Evolutionary conservation across 106 monocot genomes (phyloP), one percentile per base, ranked within the genome.

Genomic region (Phalaenopsis aphrodite): DNA sequence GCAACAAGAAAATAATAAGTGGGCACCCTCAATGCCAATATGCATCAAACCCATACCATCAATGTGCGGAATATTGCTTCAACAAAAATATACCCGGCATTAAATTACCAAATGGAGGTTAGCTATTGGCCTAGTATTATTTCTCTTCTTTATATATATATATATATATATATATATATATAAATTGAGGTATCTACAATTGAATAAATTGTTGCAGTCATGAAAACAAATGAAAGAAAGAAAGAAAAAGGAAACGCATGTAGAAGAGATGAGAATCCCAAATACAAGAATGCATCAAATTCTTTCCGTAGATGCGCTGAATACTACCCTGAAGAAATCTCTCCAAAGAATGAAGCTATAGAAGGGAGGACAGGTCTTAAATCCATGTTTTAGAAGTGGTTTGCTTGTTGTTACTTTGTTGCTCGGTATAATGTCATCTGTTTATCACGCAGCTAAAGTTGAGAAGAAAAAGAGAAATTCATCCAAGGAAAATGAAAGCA

Each of bases 1-100:
- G 41, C 41, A 64, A 57, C 10, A 56, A 30, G 6, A 37, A 52
- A 56, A 77, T 30, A 55, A 38, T 23, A 38, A 71, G 39, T 38
- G 41, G n/a, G 42, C n/a, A 46, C 45, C 9, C 30, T 24, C 23
- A 55, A 3, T 77, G 6, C 6, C 8, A 52, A 15, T 48, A 55
- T 77, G 36, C 77, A 4, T 52, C 77, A 48, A 24, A 77, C 55
- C 77, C 48, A 36, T 77, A 77, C 77, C 48, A 77, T 77, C 6
- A 77, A 36, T 52, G 77, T 77, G 21, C 48, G 36, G 36, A 77
- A 77, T 55, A 77, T 36, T 77, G 52, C 77, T 30, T 55, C 77
- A 23, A 69, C 69, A 45, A 61, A 75, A 42, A 75, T 19, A 19
- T 23, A n/a, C 46, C n/a, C 39, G 39, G 1, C 69, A 43, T 15